Evolutionary conservation across 176 grass and related monocot genomes (phyloP).

Genomic region (Oryza rufipogon): DNA sequence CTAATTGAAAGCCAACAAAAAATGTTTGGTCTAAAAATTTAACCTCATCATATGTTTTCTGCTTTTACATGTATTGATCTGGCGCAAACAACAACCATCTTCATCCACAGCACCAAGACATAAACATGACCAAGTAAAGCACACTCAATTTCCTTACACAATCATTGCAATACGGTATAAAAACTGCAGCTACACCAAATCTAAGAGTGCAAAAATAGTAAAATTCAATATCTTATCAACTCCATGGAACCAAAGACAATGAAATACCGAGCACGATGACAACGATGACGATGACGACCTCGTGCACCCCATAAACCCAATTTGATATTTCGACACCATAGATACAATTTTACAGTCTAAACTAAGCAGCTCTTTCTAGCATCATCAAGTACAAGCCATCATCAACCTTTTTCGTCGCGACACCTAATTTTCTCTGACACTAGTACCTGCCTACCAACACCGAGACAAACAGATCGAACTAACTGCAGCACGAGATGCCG

Average conservation of each 20-base stretch:
- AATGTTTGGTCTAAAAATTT: background rate
- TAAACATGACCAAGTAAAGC: conserved; percentile 3
- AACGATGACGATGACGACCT: background rate
- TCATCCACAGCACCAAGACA: background rate
- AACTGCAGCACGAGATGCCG: background rate
- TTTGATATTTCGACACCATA: background rate
- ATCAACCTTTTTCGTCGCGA: background rate
- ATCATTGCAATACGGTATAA: background rate
- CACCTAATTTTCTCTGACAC: background rate
- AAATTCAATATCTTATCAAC: background rate
- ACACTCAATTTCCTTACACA: conserved; percentile 3
- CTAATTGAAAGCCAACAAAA: background rate
- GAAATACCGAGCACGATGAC: background rate
- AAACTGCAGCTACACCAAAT: background rate
- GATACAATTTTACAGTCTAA: background rate
- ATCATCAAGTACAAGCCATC: conserved; percentile 1
- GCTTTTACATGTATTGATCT: background rate
- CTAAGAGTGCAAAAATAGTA: background rate
- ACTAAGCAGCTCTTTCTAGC: conserved; percentile 3
- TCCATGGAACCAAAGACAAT: conserved; percentile 4
- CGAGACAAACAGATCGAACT: conserved; percentile 26
- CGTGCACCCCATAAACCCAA: background rate
- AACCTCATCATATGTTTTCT: background rate
- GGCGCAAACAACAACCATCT: conserved; percentile 17
- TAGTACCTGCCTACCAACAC: background rate